Evolutionary conservation across 2,329 filamentous ascomycete species (phyloP), one percentile per base, ranked within the genome.

Genomic region (Leptosphaerulina australis): DNA sequence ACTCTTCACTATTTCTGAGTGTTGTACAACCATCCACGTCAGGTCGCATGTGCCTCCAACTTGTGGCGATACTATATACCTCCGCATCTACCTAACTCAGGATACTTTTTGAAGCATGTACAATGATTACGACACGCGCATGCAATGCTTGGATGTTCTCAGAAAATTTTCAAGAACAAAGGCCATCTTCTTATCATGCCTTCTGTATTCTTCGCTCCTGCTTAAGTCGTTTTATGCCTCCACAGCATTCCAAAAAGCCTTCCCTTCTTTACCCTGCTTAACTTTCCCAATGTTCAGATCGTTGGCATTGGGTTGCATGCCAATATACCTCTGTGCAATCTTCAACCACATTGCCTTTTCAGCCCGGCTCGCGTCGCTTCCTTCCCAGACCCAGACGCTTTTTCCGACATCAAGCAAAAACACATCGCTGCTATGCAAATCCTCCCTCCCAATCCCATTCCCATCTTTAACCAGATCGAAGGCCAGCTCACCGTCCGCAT

Each of bases 321-420:
- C 72, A 38, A 83, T 64, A 56, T 86, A 86, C 4, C 75, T 73
- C 70, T 85, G 80, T n/a, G 81, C 80, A 4, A 84, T 78, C 50
- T 76, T 77, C 35, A 86, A 69, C 86, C 86, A 88, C 66, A 76
- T 74, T 4, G 81, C 77, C 67, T 78, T 85, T 71, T 88, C 86
- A 1, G 68, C 71, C 25, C 71, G 70, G 66, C 84, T 88, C 7
- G 85, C 84, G 1, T 75, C 74, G 2, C 72, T 69, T 0, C 86
- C 86, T 61, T 86, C 79, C 86, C 86, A 88, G 2, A 88, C 83
- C 84, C 85, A 88, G 25, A 88, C 74, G 6, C 73, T 73, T 40
- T 68, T 78, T 5, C 84, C 83, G 0, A 75, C 77, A 57, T 86
- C 83, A 52, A 86, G 75, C 15, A 88, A 66, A 61, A 88, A 88